These are phyloP conservation scores for Solanum rostratum DNA, from an alignment of 257 asterid genomes.

Conservation along the genomic window DNA sequence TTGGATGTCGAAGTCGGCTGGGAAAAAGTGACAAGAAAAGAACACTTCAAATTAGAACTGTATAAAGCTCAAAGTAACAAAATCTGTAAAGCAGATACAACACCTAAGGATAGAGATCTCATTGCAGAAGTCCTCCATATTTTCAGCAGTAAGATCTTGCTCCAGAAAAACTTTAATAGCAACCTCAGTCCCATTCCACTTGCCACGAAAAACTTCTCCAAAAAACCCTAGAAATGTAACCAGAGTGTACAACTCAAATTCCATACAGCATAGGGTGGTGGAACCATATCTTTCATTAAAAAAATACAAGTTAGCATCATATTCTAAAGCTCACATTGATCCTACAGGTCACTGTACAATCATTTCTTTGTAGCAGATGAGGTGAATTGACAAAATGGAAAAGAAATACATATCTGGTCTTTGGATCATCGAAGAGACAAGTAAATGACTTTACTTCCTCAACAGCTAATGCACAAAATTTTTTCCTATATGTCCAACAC, in stretches of 20 bases:
- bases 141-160: slow-evolving; percentile 98
- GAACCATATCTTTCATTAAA: background rate
- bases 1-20: slow-evolving; percentile 99
- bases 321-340: background rate
- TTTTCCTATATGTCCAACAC: background rate
- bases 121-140: slow-evolving; percentile 97
- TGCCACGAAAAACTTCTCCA: slow-evolving; percentile 97
- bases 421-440: background rate
- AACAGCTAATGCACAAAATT: background rate
- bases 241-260: background rate
- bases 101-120: slow-evolving; percentile 94
- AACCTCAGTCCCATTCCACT: slow-evolving; percentile 97
- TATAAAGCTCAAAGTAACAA: slow-evolving; percentile 5
- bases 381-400: background rate
- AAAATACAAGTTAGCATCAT: background rate
- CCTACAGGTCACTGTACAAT: background rate
- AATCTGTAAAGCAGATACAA: background rate
- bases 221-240: slow-evolving; percentile 60
- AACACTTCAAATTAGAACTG: slow-evolving; percentile 19
- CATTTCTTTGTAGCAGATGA: background rate
- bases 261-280: background rate
- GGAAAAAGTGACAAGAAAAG: slow-evolving; percentile 14
- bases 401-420: background rate
- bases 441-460: background rate
- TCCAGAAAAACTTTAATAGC: slow-evolving; percentile 94